A percentile compares a stretch with the other conserved stretches of the same genome.
Evolutionary conservation across 192 early-diverging fungal genomes (phyloP).

Genomic region (Pilobolus umbonatus): DNA sequence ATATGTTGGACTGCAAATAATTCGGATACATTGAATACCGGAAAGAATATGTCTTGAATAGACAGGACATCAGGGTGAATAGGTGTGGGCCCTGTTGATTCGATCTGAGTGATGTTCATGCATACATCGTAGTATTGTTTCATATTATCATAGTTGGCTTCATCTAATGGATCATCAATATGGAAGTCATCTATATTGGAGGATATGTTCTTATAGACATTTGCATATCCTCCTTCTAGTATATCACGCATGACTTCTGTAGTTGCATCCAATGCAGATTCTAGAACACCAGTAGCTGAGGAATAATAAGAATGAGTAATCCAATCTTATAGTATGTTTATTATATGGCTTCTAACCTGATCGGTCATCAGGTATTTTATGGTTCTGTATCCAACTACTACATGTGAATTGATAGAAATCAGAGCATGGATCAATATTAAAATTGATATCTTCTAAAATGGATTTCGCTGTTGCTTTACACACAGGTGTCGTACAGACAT

Average conservation of each 20-base stretch:
- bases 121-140: slow-evolving; percentile 54
- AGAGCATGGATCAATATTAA: slow-evolving; percentile 53
- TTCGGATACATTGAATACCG: neutral
- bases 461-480: slow-evolving; percentile 50
- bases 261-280: slow-evolving; percentile 20
- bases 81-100: slow-evolving; percentile 36
- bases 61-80: slow-evolving; percentile 31
- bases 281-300: slow-evolving; percentile 16
- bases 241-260: slow-evolving; percentile 41
- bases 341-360: slow-evolving; percentile 27
- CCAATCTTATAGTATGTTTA: neutral
- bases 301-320: neutral
- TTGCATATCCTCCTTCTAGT: slow-evolving; percentile 43
- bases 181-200: slow-evolving; percentile 15
- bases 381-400: slow-evolving; percentile 53
- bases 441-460: slow-evolving; percentile 52
- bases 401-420: slow-evolving; percentile 67
- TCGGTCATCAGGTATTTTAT: slow-evolving; percentile 60
- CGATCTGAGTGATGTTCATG: slow-evolving; percentile 39
- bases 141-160: slow-evolving; percentile 50
- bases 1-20: neutral
- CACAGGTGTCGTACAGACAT: slow-evolving; percentile 42
- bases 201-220: slow-evolving; percentile 7
- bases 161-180: slow-evolving; percentile 33
- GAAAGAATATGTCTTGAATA: slow-evolving; percentile 28